These are phyloP conservation scores for Albophoma yamanashiensis DNA, from an alignment of 2,329 filamentous ascomycete genomes.

Conservation along the genomic window DNA sequence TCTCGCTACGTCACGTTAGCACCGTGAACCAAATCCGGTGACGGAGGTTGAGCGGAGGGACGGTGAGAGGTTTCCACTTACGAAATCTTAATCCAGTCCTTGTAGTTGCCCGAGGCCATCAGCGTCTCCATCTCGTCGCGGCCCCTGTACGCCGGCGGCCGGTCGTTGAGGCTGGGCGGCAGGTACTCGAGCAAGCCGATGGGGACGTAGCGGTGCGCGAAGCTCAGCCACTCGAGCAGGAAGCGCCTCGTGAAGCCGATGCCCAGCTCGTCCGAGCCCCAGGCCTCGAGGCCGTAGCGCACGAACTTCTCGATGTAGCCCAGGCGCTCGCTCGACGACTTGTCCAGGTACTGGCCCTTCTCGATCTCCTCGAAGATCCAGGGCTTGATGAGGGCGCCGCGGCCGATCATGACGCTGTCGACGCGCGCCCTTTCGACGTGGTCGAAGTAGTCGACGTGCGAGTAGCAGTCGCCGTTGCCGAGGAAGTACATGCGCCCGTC, in stretches of 20 bases:
- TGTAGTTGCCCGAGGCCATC: constrained; percentile 80
- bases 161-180: constrained; percentile 79
- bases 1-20: constrained; percentile 54
- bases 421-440: constrained; percentile 70
- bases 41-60: not conserved
- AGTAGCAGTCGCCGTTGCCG: constrained; percentile 95
- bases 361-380: constrained; percentile 98
- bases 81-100: constrained; percentile 98
- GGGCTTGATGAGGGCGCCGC: constrained; percentile 91
- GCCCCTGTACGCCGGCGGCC: constrained; percentile 74
- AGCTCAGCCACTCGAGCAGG: constrained; percentile 91
- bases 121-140: constrained; percentile 91
- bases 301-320: constrained; percentile 80
- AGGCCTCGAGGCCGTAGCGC: constrained; percentile 82
- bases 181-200: constrained; percentile 80
- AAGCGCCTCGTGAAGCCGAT: constrained; percentile 86
- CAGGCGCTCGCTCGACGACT: constrained; percentile 79
- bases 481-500: constrained; percentile 76
- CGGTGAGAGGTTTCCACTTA: constrained; percentile 32
- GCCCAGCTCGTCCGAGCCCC: constrained; percentile 92
- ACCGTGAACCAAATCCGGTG: not conserved
- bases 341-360: constrained; percentile 87
- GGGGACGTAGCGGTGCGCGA: constrained; percentile 84
- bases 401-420: constrained; percentile 94
- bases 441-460: constrained; percentile 75